These are phyloP conservation scores for Termitomyces heimii DNA, from an alignment of 768 basidiomycete species.

Conservation along the genomic window DNA sequence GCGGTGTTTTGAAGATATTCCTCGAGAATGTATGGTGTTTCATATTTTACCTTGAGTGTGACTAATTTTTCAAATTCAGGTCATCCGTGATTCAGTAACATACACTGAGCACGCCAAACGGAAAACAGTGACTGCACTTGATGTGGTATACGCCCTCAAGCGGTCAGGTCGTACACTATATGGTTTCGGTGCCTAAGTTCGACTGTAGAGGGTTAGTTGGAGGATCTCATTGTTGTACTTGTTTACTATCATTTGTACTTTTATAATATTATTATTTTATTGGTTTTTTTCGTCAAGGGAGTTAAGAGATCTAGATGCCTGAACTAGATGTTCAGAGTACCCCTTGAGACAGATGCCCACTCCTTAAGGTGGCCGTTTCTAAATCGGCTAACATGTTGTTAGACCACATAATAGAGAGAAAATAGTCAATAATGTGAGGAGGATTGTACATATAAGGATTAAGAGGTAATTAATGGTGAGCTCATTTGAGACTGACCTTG, in stretches of 20 bases:
- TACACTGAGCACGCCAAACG: constrained; percentile 92
- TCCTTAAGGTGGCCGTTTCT: too few species aligned
- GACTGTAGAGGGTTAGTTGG: constrained; percentile 2
- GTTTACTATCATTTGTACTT: constrained; percentile 16
- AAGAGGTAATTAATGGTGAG: too few species aligned
- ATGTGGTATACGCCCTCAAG: constrained; percentile 85
- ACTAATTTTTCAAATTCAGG: constrained; percentile 30
- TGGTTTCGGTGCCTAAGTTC: constrained; percentile 79
- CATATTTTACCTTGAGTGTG: neutral
- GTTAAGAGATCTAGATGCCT: too few species aligned
- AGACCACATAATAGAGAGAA: too few species aligned
- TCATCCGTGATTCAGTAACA: constrained; percentile 94
- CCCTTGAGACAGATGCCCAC: too few species aligned
- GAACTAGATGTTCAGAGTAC: too few species aligned
- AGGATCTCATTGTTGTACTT: constrained; percentile 12
- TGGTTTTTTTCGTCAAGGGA: too few species aligned
- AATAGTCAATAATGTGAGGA: too few species aligned
- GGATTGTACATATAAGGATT: too few species aligned
- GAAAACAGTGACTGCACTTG: constrained; percentile 92
- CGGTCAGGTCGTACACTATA: constrained; percentile 87
- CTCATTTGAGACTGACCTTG: too few species aligned
- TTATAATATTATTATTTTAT: constrained; percentile 18
- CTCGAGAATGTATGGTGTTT: neutral
- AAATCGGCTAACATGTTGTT: too few species aligned
- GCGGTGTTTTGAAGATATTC: constrained; percentile 7